Percentiles rank a stretch among this genome's conserved stretches.
phyloP scores from a whole-genome alignment of 192 early-diverging fungal species.

The Umbelopsis sp. region DNA sequence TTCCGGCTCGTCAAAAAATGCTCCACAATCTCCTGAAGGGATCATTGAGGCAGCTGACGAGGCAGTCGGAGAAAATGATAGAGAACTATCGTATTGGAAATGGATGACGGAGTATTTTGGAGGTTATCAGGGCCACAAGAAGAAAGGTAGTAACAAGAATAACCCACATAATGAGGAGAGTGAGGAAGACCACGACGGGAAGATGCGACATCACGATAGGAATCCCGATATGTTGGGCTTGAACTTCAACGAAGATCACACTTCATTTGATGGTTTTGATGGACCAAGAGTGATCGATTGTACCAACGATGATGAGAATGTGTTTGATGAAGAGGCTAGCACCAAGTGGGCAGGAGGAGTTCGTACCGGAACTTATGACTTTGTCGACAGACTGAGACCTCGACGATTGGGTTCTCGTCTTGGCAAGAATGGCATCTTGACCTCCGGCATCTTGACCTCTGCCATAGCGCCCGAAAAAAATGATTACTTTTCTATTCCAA shows the following conservation, averaged over 20 bases:
- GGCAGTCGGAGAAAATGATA: neutral
- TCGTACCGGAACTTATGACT: neutral
- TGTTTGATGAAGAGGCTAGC: conserved; percentile 7
- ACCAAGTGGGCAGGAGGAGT: conserved; percentile 14
- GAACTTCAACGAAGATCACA: neutral
- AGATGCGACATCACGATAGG: neutral
- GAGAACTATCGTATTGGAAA: neutral
- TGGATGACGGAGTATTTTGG: conserved; percentile 5
- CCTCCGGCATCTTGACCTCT: conserved; percentile 18
- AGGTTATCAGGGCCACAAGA: neutral
- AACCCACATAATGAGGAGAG: neutral
- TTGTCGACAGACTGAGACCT: neutral
- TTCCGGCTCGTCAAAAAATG: neutral
- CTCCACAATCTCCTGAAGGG: neutral
- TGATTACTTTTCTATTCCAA: conserved; percentile 8
- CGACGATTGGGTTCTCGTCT: conserved; percentile 10
- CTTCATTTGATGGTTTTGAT: conserved; percentile 6
- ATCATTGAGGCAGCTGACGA: neutral
- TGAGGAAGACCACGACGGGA: neutral
- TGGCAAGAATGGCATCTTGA: conserved; percentile 4
- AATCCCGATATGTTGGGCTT: neutral
- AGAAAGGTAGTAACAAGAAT: neutral
- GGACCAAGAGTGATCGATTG: conserved; percentile 8
- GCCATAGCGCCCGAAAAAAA: neutral
- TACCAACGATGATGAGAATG: conserved; percentile 2